These are phyloP conservation scores for Mycena belliarum DNA, from an alignment of 768 basidiomycete species.

Conservation along the genomic window DNA sequence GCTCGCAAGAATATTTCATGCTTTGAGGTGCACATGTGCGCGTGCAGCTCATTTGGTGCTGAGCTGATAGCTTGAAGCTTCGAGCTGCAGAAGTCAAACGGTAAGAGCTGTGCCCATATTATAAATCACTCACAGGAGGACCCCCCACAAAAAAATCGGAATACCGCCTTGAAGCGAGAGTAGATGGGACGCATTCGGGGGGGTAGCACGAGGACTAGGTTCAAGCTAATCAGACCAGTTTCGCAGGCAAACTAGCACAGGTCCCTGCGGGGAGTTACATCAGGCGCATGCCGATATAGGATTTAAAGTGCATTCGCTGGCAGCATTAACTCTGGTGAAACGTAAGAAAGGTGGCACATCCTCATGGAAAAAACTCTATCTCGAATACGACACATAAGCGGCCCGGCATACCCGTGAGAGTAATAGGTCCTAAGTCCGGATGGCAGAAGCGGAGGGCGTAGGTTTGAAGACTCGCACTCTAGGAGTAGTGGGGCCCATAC, in stretches of 20 bases:
- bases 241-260: slow-evolving; percentile 19
- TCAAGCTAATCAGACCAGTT: slow-evolving; percentile 9
- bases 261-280: slow-evolving; percentile 5
- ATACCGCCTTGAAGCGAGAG: slow-evolving; percentile 10
- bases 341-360: slow-evolving; percentile 1
- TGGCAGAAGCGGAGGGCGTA: too few species aligned
- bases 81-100: too few species aligned
- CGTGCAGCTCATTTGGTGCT: not conserved
- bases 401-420: too few species aligned
- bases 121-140: slow-evolving; percentile 10
- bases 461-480: too few species aligned
- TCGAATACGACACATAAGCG: too few species aligned
- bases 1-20: not conserved
- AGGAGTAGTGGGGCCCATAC: too few species aligned
- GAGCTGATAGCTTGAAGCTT: too few species aligned
- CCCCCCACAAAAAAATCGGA: slow-evolving; percentile 10
- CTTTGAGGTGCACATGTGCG: not conserved
- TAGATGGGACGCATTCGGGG: slow-evolving; percentile 3
- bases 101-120: too few species aligned
- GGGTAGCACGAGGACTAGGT: slow-evolving; percentile 1
- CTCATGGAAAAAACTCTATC: not conserved
- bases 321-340: slow-evolving; percentile 8
- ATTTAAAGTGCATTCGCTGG: slow-evolving; percentile 11
- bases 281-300: not conserved
- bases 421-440: too few species aligned